Evolutionary conservation across 2,329 filamentous ascomycete genomes (phyloP).

Genomic region (Macrophomina phaseolina): DNA sequence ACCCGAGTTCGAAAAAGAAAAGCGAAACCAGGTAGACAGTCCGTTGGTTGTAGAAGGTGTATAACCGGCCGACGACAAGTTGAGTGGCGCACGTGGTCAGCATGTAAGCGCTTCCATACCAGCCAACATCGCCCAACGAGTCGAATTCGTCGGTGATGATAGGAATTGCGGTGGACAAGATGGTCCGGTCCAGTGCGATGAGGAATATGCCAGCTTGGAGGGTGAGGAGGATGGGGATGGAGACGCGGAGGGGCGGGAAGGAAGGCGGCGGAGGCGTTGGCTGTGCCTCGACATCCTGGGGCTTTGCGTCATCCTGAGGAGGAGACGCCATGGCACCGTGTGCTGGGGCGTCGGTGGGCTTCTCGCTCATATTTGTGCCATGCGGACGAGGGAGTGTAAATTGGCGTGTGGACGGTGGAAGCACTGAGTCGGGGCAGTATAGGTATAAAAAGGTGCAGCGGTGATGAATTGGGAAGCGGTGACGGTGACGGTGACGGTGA

Average conservation of each 20-base stretch:
- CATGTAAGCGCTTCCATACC: conserved; percentile 44
- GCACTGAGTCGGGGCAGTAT: no score
- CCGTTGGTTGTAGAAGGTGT: conserved; percentile 56
- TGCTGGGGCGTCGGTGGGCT: not conserved
- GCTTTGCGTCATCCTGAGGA: not conserved
- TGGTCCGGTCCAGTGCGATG: conserved; percentile 25
- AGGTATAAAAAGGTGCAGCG: no score
- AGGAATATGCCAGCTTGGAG: conserved; percentile 18
- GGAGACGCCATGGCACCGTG: not conserved
- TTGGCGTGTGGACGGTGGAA: not conserved
- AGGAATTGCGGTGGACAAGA: conserved; percentile 23
- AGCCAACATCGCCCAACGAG: conserved; percentile 24
- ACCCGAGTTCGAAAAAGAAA: conserved; percentile 58
- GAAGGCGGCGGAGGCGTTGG: not conserved
- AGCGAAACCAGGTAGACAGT: conserved; percentile 51
- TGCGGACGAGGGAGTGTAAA: no score
- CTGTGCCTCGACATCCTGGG: conserved; percentile 16
- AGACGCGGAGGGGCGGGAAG: conserved; percentile 3
- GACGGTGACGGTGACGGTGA: no score
- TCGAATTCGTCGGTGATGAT: conserved; percentile 27
- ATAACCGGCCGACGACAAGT: conserved; percentile 49
- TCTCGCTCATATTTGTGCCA: not conserved
- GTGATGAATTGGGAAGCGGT: no score
- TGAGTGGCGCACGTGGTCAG: conserved; percentile 49
- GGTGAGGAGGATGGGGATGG: conserved; percentile 15